phyloP scores from a whole-genome alignment of 2,329 filamentous ascomycete genomes.

The Aureobasidium pullulans region DNA sequence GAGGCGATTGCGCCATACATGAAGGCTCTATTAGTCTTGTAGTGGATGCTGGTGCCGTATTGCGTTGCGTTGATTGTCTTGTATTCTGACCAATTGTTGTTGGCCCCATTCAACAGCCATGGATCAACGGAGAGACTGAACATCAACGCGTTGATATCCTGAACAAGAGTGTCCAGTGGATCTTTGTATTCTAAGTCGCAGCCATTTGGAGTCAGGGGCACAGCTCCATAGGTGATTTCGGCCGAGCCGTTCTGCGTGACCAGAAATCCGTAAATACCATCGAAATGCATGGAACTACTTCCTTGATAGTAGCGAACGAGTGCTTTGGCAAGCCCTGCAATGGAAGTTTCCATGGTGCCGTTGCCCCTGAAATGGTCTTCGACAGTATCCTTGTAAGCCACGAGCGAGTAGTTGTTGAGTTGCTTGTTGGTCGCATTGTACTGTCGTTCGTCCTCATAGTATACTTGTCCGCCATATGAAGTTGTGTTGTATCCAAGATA shows the following conservation, averaged over 20 bases:
- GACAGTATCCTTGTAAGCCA: slow-evolving; percentile 16
- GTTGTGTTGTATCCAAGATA: neutral
- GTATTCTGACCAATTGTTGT: neutral
- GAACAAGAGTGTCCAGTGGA: slow-evolving; percentile 13
- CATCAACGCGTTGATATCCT: slow-evolving; percentile 20
- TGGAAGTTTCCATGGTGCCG: neutral
- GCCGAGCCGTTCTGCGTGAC: neutral
- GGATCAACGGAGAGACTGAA: slow-evolving; percentile 17
- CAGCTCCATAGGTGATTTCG: neutral
- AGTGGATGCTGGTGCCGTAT: slow-evolving; percentile 20
- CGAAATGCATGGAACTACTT: neutral
- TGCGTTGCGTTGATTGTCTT: slow-evolving; percentile 11
- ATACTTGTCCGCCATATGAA: neutral
- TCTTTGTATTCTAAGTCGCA: slow-evolving; percentile 18
- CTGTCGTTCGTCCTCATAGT: neutral
- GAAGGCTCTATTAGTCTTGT: slow-evolving; percentile 24
- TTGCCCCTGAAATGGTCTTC: neutral
- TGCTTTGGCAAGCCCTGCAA: neutral
- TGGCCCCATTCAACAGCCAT: neutral
- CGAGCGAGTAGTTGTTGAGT: slow-evolving; percentile 14
- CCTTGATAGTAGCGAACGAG: neutral
- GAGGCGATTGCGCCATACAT: slow-evolving; percentile 26
- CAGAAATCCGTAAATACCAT: neutral
- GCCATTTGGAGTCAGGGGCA: neutral
- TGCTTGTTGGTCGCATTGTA: slow-evolving; percentile 16